phyloP scores from a whole-genome alignment of 2,329 filamentous ascomycete genomes.

The Monosporascus sp. region DNA sequence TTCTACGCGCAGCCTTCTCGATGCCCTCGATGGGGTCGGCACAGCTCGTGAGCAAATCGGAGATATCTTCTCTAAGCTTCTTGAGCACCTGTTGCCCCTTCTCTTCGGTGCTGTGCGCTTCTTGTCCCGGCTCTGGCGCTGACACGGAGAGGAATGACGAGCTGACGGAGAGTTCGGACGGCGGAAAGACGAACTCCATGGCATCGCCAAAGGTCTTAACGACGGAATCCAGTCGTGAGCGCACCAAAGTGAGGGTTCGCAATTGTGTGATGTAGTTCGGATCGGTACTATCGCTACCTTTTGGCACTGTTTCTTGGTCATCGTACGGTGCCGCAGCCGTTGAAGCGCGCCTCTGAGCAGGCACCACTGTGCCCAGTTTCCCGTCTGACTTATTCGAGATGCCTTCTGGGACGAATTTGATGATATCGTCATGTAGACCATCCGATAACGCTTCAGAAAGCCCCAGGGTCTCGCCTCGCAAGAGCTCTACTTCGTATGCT shows the following conservation, averaged over 20 bases:
- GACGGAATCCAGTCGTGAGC: constrained; percentile 78
- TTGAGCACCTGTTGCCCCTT: constrained; percentile 79
- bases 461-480: constrained; percentile 82
- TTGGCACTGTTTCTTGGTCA: constrained; percentile 15
- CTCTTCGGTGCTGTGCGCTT: constrained; percentile 68
- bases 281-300: constrained; percentile 14
- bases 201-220: constrained; percentile 90
- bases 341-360: constrained; percentile 16
- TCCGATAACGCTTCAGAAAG: constrained; percentile 75
- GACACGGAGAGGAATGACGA: constrained; percentile 89
- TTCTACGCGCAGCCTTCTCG: constrained; percentile 66
- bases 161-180: constrained; percentile 76
- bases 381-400: constrained; percentile 29
- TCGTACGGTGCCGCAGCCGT: constrained; percentile 8
- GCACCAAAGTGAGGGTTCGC: constrained; percentile 76
- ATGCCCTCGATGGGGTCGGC: constrained; percentile 61
- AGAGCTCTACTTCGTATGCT: constrained; percentile 89
- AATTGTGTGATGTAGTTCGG: constrained; percentile 72
- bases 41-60: constrained; percentile 54
- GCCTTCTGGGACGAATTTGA: constrained; percentile 61
- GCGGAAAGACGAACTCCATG: constrained; percentile 91
- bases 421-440: constrained; percentile 65
- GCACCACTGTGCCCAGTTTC: constrained; percentile 13
- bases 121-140: constrained; percentile 66
- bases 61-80: constrained; percentile 66